Percentiles rank a stretch among this genome's conserved stretches.
phyloP scores from a whole-genome alignment of 148 eudicot species.

The Diospyros lotus region DNA sequence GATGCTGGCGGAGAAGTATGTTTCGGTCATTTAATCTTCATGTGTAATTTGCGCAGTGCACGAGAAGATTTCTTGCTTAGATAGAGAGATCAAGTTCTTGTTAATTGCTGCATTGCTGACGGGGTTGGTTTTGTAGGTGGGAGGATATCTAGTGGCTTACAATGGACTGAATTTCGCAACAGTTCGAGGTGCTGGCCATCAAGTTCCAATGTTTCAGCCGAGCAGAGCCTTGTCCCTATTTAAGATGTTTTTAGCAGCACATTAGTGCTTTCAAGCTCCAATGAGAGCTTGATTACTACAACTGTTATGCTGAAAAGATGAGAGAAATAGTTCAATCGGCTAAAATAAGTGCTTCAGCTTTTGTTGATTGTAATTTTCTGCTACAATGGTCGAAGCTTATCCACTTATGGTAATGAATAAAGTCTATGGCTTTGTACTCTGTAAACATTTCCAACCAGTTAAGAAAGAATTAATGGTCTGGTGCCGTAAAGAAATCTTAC shows the following conservation, averaged over 20 bases:
- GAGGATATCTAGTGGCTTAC: constrained; percentile 23
- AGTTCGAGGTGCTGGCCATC: constrained; percentile 31
- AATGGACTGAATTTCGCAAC: constrained; percentile 25
- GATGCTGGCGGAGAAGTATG: constrained; percentile 20
- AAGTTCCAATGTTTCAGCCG: constrained; percentile 25
- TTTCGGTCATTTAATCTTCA: background rate
- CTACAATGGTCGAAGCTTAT: no score
- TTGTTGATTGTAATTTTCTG: no score
- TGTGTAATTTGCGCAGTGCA: background rate
- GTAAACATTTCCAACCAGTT: no score
- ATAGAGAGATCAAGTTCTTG: background rate
- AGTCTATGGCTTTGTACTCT: no score
- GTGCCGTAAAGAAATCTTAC: no score
- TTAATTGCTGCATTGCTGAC: background rate
- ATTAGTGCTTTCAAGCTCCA: background rate
- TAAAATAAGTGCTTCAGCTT: no score
- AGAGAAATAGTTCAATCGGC: no score
- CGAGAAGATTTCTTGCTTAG: background rate
- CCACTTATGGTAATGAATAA: no score
- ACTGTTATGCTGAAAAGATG: no score
- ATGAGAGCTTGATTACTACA: background rate
- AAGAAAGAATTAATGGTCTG: no score
- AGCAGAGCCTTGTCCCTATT: constrained; percentile 18
- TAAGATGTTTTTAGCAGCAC: constrained; percentile 15
- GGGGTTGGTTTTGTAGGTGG: constrained; percentile 17